Base-by-base conservation (phyloP, 805 yeast species). In the Wickerhamomyces strasburgensis region DNA sequence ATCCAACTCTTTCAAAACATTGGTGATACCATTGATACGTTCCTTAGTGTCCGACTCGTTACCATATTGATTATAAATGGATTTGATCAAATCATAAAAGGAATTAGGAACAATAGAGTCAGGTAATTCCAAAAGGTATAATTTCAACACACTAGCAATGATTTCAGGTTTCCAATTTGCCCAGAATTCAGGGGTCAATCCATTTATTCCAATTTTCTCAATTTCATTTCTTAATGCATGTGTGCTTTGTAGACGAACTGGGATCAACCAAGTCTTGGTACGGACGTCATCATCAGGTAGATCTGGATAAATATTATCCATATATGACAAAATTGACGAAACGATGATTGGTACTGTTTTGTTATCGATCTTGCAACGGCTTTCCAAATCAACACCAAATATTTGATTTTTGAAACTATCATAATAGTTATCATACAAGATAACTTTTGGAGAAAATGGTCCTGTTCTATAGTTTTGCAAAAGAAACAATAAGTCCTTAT, bases 341-440 rank as follows among this genome's bases (percentile, higher is more conserved):
- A 85, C 67, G 10, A 86, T 57, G 7, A 72, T 44, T 2, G 95
- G 95, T 10, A 86, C 93, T 4, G 75, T 75, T 46, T 76, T 80
- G 43, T 75, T 70, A 51, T 85, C 95, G 35, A 78, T 67, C 29
- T 89, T 68, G 35, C 88, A 75, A 36, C 85, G 73, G 17, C 80
- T 72, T 38, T 78, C 83, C 33, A 86, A 60, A 44, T 80, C 89
- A 32, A 84, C 81, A 10, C 96, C 96, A 62, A 86, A 86, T 7
- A 80, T 79, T 56, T 84, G 90, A 31, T 78, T 71, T 31, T 61
- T 65, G 31, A 78, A 75, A 5, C 84, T 72, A 44, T 79, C 76
- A 58, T 84, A 84, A 61, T 85, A 86, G 56, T 84, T 84, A 53
- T 85, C 94, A 58, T 85, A 86, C 13, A 83, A 68, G 1, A 74